Evolutionary conservation across 2,329 filamentous ascomycete species (phyloP), one percentile per base, ranked within the genome.

Genomic region (Claviceps quebecensis): DNA sequence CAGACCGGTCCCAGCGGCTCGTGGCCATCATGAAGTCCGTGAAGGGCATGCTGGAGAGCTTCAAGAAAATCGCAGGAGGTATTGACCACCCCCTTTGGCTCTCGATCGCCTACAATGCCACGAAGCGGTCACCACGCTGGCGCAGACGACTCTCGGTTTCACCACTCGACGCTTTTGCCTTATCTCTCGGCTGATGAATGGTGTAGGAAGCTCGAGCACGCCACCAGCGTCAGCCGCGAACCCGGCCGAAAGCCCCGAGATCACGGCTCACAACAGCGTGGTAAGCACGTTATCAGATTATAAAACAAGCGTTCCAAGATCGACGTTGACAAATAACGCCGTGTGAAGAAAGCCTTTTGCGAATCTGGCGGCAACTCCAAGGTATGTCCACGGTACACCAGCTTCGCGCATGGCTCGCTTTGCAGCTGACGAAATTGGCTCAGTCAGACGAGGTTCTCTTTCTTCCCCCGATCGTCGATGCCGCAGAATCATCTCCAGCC

Each of bases 381-480:
- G 59, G 75, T 80, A n/a, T 23, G n/a, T 41, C 6, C 2, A 46
- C 17, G 39, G 13, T 14, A 44, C 11, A 22, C 22, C 23, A 44
- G 9, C 17, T 23, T 36, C 16, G 26, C 17, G 26, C 26, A 3
- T 26, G 22, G 13, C 39, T 36, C 13, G 39, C 11, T 22, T 7
- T 9, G 17, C 23, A 22, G 39, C 47, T 49, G 26, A 49, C 39
- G 7, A 3, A 36, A 36, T 43, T 8, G 5, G 13, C 7, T n/a
- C 66, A 88, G 77, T 87, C 84, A 63, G 86, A 94, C 66, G 93
- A 97, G 72, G 89, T 95, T 56, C 82, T 95, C 54, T 87, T 90
- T 63, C 84, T 97, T 38, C 93, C 93, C 8, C 80, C 84, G 53
- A 96, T 98, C 58, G 93, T 98, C 71, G 93, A 97, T 63, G 81